Percentiles rank a stretch among this genome's conserved stretches.
Evolutionary conservation across 2,329 filamentous ascomycete species (phyloP).

Genomic region (Tolypocladium tundrense): DNA sequence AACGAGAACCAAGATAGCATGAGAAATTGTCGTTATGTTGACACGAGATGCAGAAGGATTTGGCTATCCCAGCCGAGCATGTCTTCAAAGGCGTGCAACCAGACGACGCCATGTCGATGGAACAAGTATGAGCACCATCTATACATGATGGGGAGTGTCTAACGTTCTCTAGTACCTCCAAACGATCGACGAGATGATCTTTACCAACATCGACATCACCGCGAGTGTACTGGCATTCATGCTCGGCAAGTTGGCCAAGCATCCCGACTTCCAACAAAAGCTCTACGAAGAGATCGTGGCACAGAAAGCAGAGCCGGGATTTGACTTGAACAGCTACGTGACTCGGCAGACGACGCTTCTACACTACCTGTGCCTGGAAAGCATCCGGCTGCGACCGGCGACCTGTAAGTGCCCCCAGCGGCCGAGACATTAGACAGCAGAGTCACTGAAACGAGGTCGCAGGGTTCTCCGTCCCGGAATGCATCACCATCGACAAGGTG

Average conservation of each 20-base stretch:
- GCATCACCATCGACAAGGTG: background rate
- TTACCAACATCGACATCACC: background rate
- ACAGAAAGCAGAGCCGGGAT: background rate
- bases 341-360: background rate
- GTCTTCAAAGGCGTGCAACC: background rate
- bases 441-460: background rate
- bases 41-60: background rate
- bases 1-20: too few species aligned
- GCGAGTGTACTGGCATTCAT: background rate
- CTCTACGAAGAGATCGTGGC: background rate
- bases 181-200: background rate
- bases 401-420: background rate
- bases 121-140: background rate
- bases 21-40: background rate
- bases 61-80: background rate
- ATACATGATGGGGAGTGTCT: background rate
- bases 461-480: background rate
- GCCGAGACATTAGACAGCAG: too few species aligned
- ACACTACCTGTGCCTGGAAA: background rate
- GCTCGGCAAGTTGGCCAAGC: background rate
- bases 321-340: background rate
- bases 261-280: background rate
- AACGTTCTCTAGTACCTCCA: background rate
- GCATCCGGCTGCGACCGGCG: background rate
- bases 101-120: background rate